Percentiles rank a stretch among this genome's conserved stretches.
phyloP scores from a whole-genome alignment of 192 early-diverging fungal genomes.

The Coemansia sp. region DNA sequence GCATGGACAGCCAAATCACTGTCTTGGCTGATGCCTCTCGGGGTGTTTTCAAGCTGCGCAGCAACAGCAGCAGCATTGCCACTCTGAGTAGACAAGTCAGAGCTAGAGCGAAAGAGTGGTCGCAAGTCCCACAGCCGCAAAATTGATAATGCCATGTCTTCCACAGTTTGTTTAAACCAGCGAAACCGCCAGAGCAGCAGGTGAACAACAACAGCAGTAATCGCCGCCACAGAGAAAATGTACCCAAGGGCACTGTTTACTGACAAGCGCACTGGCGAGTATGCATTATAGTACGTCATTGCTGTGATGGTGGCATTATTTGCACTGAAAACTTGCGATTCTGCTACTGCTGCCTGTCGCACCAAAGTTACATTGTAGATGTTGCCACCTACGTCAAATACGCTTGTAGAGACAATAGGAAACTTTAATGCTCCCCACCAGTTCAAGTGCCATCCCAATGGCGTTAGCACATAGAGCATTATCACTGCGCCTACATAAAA shows the following conservation, averaged over 20 bases:
- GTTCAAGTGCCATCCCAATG: slow-evolving; percentile 67
- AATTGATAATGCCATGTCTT: slow-evolving; percentile 23
- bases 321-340: too few species aligned
- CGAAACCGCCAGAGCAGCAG: slow-evolving; percentile 43
- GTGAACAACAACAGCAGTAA: slow-evolving; percentile 39
- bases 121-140: slow-evolving; percentile 46
- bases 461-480: slow-evolving; percentile 74
- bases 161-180: slow-evolving; percentile 30
- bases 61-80: background rate
- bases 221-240: slow-evolving; percentile 47
- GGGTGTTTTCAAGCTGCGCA: background rate
- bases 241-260: slow-evolving; percentile 52
- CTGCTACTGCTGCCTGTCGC: background rate
- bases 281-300: slow-evolving; percentile 26
- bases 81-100: background rate
- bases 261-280: slow-evolving; percentile 50
- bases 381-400: slow-evolving; percentile 62
- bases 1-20: background rate
- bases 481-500: slow-evolving; percentile 67
- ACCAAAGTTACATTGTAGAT: slow-evolving; percentile 62
- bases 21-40: too few species aligned
- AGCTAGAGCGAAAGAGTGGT: slow-evolving; percentile 12
- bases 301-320: background rate
- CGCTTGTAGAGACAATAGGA: slow-evolving; percentile 67
- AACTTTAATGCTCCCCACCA: slow-evolving; percentile 60